Evolutionary conservation across 2,329 filamentous ascomycete genomes (phyloP).

Genomic region (Ploettnerulaceae sp.): DNA sequence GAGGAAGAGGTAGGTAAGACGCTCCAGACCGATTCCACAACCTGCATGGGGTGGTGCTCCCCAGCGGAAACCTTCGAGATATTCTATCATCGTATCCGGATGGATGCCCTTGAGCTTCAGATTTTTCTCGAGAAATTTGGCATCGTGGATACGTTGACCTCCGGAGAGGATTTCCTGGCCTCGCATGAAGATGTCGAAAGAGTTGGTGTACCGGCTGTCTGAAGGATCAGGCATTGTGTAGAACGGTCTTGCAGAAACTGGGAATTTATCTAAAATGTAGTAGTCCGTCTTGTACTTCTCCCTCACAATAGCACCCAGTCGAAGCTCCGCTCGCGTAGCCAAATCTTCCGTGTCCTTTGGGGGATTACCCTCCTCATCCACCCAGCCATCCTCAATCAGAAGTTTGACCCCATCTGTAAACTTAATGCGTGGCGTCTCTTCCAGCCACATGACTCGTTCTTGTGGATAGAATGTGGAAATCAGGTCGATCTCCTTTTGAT

Average conservation of each 20-base stretch:
- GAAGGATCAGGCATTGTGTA: constrained; percentile 82
- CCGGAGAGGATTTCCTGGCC: constrained; percentile 91
- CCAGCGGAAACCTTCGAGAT: constrained; percentile 82
- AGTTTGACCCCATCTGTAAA: constrained; percentile 77
- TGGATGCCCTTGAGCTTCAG: constrained; percentile 73
- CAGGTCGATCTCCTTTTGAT: constrained; percentile 67
- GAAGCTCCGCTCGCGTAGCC: constrained; percentile 79
- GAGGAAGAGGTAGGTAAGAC: constrained; percentile 79
- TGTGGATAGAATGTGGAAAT: constrained; percentile 83
- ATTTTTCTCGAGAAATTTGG: constrained; percentile 66
- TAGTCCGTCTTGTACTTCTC: constrained; percentile 86
- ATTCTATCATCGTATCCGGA: constrained; percentile 82
- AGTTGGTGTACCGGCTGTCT: constrained; percentile 73
- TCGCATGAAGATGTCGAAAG: constrained; percentile 90
- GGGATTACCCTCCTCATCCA: constrained; percentile 68
- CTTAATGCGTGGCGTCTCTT: constrained; percentile 75
- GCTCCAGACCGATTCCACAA: constrained; percentile 84
- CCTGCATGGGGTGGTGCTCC: constrained; percentile 86
- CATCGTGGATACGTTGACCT: constrained; percentile 87
- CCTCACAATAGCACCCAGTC: constrained; percentile 77
- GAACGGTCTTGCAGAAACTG: constrained; percentile 76
- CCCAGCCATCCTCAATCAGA: constrained; percentile 73
- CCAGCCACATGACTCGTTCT: constrained; percentile 79
- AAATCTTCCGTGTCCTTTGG: constrained; percentile 74
- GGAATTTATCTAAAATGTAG: constrained; percentile 93